Percentiles rank a stretch among this genome's conserved stretches.
These are phyloP conservation scores for Rhodotorula graminis DNA, from an alignment of 768 basidiomycete species.

Conservation along the genomic window DNA sequence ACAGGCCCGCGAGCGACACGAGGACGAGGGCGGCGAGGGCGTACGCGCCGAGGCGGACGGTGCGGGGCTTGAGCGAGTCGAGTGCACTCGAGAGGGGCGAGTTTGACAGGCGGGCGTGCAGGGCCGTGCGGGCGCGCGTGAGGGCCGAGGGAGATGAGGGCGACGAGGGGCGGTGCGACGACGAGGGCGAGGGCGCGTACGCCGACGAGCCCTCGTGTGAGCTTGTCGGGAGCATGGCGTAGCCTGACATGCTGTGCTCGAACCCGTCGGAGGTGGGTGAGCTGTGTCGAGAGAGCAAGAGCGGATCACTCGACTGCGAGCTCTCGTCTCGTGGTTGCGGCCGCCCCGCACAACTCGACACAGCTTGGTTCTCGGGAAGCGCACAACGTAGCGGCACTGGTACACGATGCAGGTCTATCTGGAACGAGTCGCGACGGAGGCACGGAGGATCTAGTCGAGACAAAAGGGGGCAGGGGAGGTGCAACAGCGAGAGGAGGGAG, in stretches of 20 bases:
- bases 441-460: no score
- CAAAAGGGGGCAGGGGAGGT: no score
- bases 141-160: neutral
- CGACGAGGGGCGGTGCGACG: neutral
- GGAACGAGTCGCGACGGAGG: no score
- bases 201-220: neutral
- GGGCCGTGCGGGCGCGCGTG: neutral
- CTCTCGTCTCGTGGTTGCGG: no score
- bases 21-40: neutral
- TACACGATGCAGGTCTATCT: no score
- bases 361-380: no score
- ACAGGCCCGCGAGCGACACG: slow-evolving; percentile 2
- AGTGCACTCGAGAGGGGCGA: neutral
- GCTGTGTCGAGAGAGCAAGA: neutral
- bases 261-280: no score
- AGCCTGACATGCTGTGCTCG: neutral
- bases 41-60: slow-evolving; percentile 3
- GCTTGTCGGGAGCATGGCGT: slow-evolving; percentile 2
- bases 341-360: no score
- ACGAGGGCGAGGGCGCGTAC: neutral
- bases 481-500: no score
- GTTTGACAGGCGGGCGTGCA: neutral
- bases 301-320: no score
- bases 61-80: neutral
- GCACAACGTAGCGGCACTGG: no score